These are phyloP conservation scores for Aaosphaeria pasadenensis DNA, from an alignment of 2,329 filamentous ascomycete genomes.

Conservation along the genomic window DNA sequence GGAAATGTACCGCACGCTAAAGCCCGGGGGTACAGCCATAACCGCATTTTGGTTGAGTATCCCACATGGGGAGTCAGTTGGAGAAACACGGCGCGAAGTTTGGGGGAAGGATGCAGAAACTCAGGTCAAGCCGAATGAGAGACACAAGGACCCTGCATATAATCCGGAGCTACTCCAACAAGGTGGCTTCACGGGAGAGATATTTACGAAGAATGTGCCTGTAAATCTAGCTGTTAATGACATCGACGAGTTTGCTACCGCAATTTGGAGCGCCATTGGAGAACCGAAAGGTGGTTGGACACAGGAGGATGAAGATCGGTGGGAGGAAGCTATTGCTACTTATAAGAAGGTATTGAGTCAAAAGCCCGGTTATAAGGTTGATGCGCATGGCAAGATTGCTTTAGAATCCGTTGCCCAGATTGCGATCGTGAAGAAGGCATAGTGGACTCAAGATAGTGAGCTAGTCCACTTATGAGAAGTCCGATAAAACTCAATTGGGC, in stretches of 20 bases:
- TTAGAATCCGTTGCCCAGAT: neutral
- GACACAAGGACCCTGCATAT: neutral
- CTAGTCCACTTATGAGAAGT: too few relatives aligned
- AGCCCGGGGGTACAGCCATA: slow-evolving; percentile 23
- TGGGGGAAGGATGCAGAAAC: neutral
- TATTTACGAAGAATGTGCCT: neutral
- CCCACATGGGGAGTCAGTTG: neutral
- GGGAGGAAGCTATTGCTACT: slow-evolving; percentile 2
- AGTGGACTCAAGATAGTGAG: too few relatives aligned
- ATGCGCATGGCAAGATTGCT: neutral
- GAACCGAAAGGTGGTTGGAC: slow-evolving; percentile 1
- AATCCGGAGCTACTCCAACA: neutral
- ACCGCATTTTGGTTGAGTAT: neutral
- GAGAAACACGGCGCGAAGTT: neutral
- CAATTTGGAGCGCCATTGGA: slow-evolving; percentile 4
- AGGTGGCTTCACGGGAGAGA: neutral
- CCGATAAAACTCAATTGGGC: too few relatives aligned
- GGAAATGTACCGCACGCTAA: slow-evolving; percentile 29
- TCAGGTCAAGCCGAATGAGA: neutral
- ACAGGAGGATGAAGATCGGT: slow-evolving; percentile 3
- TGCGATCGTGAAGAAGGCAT: neutral
- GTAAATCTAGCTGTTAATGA: neutral
- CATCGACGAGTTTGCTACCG: neutral
- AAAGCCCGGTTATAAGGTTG: slow-evolving; percentile 1
- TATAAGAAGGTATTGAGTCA: slow-evolving; percentile 1